phyloP scores from a whole-genome alignment of 345 rosid genomes.

The Brassica nigra region DNA sequence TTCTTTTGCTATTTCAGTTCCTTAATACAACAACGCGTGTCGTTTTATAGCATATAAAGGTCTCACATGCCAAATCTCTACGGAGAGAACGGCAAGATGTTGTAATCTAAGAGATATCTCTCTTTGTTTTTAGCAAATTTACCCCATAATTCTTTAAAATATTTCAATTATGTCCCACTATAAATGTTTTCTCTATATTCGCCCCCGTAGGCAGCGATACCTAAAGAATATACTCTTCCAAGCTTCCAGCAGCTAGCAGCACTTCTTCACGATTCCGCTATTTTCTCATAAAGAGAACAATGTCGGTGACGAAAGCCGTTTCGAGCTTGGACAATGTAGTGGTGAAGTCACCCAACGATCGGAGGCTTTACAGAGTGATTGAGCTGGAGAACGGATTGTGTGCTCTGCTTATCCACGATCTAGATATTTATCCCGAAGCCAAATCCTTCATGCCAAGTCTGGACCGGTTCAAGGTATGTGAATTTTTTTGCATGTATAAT shows the following conservation, averaged over 20 bases:
- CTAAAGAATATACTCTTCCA: neutral
- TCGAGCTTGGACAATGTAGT: slow-evolving; percentile 59
- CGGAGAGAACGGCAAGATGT: neutral
- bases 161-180: neutral
- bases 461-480: slow-evolving; percentile 78
- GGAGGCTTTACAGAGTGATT: slow-evolving; percentile 67
- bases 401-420: slow-evolving; percentile 92
- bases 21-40: neutral
- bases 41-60: neutral
- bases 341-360: slow-evolving; percentile 84
- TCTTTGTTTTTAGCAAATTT: neutral
- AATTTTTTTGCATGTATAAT: neutral
- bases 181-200: neutral
- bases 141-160: neutral
- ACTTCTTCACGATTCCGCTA: slow-evolving; percentile 8
- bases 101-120: neutral
- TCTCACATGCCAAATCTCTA: neutral
- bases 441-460: slow-evolving; percentile 68
- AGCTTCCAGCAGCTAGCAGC: slow-evolving; percentile 1
- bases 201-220: neutral
- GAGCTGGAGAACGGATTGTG: slow-evolving; percentile 77
- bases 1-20: slow-evolving; percentile 1
- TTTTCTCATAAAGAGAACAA: slow-evolving; percentile 24
- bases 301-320: slow-evolving; percentile 44
- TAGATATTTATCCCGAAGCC: slow-evolving; percentile 72